Evolutionary conservation across 495 filamentous ascomycete genomes (phyloP), one percentile per base, ranked within the genome.

Genomic region (Annulohypoxylon maeteangense): DNA sequence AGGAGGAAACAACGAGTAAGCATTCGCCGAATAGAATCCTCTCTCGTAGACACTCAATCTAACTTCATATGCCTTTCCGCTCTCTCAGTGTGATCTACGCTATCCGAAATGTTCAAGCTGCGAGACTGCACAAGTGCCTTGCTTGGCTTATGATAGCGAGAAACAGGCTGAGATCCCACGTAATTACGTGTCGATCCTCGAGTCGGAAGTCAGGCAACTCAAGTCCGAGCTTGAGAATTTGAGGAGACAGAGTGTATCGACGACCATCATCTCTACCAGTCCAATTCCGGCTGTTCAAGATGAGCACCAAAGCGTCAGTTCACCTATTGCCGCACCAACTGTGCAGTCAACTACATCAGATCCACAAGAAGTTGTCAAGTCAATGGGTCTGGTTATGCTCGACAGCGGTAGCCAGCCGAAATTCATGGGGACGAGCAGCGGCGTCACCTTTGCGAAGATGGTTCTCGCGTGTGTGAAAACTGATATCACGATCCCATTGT

Each of bases 91-190:
- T 62, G 74, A 76, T 65, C 64, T 74, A 20, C 67, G 68, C 48
- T 67, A 55, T 60, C 72, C 68, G 14, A 68, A 72, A 62, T 76
- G 74, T 40, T 68, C 74, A 48, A 76, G 70, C 32, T 76, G 74
- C 31, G 71, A 76, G 29, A 42, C 58, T 25, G 68, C 64, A n/a
- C 54, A 58, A 51, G 71, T 75, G 14, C 68, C 48, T 12, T 76
- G 74, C 50, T 42, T 76, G 20, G 68, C 72, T 12, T 76, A 72
- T 60, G 63, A 74, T 38, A 62, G 67, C 45, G 72, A 67, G 12
- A 76, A 76, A 57, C 71, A 71, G n/a, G 31, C 74, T 25, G 71
- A 76, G 60, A 65, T 76, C 23, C 74, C 71, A 22, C 71, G 74
- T 40, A 71, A 76, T 56, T 76, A 75, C 51, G 63, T 74, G 31